Conservation (phyloP, 2,329 filamentous ascomycete genomes). For the Endothia cerciana region DNA sequence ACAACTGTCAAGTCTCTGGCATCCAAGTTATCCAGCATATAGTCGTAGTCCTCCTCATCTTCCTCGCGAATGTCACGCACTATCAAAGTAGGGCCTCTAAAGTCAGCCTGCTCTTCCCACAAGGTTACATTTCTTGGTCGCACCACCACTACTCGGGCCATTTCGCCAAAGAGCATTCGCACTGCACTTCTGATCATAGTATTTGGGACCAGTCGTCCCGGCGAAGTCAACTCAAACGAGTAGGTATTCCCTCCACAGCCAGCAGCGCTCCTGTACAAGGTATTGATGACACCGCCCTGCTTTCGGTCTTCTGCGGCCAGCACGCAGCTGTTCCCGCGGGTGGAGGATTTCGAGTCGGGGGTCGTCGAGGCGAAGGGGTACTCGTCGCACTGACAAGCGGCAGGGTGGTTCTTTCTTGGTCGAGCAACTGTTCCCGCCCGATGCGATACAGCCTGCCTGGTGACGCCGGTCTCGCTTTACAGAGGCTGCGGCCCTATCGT, state of each 20-base stretch:
- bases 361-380: not conserved
- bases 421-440: not conserved
- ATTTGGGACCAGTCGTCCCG: no score
- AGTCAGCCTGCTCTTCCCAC: conserved; percentile 5
- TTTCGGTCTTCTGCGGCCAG: not conserved
- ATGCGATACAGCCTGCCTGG: not conserved
- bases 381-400: not conserved
- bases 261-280: not conserved
- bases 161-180: no score
- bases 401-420: not conserved
- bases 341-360: not conserved
- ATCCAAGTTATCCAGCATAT: not conserved
- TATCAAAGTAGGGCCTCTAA: not conserved
- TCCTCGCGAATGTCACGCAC: not conserved
- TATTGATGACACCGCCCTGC: not conserved
- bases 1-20: no score
- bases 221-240: no score
- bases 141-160: no score
- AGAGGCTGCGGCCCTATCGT: no score
- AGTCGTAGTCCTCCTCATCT: not conserved
- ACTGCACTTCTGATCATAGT: no score
- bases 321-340: not conserved
- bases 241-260: no score
- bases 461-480: not conserved
- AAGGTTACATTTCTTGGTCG: not conserved